Evolutionary conservation across 2,329 filamentous ascomycete species (phyloP).

Genomic region (Aspergillus sclerotialis): DNA sequence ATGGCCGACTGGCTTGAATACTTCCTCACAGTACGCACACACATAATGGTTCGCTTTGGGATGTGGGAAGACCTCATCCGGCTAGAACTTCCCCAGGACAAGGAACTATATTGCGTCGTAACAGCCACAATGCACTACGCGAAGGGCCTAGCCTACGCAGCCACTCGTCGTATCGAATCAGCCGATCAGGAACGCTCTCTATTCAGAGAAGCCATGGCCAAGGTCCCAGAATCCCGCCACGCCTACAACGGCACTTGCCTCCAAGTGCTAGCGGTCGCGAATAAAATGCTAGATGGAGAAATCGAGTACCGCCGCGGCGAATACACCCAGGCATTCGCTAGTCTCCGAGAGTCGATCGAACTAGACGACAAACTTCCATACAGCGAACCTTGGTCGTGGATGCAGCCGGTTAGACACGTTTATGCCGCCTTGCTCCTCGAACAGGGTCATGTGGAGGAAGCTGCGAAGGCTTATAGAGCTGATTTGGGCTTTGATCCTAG

Average conservation of each 20-base stretch:
- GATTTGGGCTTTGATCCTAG: slow-evolving; percentile 53
- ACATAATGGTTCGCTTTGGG: slow-evolving; percentile 66
- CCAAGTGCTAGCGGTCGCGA: slow-evolving; percentile 57
- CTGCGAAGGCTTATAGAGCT: slow-evolving; percentile 49
- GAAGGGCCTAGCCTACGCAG: slow-evolving; percentile 58
- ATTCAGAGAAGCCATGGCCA: slow-evolving; percentile 45
- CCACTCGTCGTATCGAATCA: slow-evolving; percentile 44
- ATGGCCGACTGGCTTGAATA: slow-evolving; percentile 75
- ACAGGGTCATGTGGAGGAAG: slow-evolving; percentile 51
- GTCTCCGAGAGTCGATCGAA: slow-evolving; percentile 49
- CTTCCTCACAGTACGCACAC: slow-evolving; percentile 58
- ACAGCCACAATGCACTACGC: slow-evolving; percentile 62
- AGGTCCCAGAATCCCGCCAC: slow-evolving; percentile 53
- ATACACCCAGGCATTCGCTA: slow-evolving; percentile 50
- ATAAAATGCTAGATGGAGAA: slow-evolving; percentile 63
- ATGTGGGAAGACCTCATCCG: slow-evolving; percentile 60
- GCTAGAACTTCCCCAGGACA: slow-evolving; percentile 50
- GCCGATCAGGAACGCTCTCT: slow-evolving; percentile 45
- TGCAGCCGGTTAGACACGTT: slow-evolving; percentile 65
- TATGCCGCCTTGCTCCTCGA: slow-evolving; percentile 63
- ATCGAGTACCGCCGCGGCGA: slow-evolving; percentile 59
- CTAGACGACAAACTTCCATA: slow-evolving; percentile 59
- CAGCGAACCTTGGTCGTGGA: slow-evolving; percentile 71
- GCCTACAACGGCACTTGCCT: slow-evolving; percentile 60
- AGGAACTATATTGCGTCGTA: slow-evolving; percentile 57